Conservation (phyloP, 2,329 filamentous ascomycete species). For the Fusarium equiseti region DNA sequence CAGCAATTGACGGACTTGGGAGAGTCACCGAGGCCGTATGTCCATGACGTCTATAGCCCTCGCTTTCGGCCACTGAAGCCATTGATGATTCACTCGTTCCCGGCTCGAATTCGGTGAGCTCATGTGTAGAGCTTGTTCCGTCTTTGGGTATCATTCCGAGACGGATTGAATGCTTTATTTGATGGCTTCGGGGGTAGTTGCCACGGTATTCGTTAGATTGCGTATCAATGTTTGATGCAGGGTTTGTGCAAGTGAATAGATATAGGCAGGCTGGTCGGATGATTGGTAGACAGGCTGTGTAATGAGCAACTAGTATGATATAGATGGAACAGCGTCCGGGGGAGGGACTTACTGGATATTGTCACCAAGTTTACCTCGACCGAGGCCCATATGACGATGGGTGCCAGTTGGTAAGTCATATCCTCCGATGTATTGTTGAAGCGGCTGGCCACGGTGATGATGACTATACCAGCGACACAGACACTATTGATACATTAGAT, state of each 20-base stretch:
- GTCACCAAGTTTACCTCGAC: slow-evolving; percentile 43
- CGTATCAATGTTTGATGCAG: slow-evolving; percentile 6
- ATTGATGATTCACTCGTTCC: slow-evolving; percentile 16
- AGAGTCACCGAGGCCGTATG: slow-evolving; percentile 15
- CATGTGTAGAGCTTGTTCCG: slow-evolving; percentile 34
- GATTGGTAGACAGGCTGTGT: slow-evolving; percentile 42
- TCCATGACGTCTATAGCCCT: slow-evolving; percentile 6
- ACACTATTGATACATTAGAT: slow-evolving; percentile 22
- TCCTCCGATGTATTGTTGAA: slow-evolving; percentile 35
- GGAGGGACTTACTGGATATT: slow-evolving; percentile 28
- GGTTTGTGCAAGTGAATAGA: slow-evolving; percentile 23
- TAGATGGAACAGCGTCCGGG: accelerated
- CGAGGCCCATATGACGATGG: slow-evolving; percentile 41
- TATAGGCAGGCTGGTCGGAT: slow-evolving; percentile 38
- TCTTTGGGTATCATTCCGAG: slow-evolving; percentile 28
- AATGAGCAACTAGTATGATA: not conserved
- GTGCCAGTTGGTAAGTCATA: slow-evolving; percentile 36
- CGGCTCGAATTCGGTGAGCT: slow-evolving; percentile 23
- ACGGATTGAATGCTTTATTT: slow-evolving; percentile 33
- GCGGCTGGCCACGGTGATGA: slow-evolving; percentile 28
- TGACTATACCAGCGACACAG: slow-evolving; percentile 36
- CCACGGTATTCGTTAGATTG: slow-evolving; percentile 11
- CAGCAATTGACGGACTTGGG: not conserved
- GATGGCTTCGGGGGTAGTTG: slow-evolving; percentile 15
- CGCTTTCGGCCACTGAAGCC: slow-evolving; percentile 28